Conservation (phyloP, 2,329 filamentous ascomycete species). For the Colletotrichum lupini region DNA sequence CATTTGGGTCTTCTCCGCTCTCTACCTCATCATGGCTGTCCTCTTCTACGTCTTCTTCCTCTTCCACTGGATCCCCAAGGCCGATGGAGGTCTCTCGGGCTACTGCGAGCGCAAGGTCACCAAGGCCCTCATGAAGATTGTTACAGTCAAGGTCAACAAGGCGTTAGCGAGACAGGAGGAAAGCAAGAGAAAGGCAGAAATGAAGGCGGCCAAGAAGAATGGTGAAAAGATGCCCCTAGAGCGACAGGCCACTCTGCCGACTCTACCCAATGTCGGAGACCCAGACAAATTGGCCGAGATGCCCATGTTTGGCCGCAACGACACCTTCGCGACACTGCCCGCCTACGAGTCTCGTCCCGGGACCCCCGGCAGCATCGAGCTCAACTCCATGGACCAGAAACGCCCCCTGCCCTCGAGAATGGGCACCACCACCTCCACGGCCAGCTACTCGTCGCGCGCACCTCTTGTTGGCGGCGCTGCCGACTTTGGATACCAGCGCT, state of each 20-base stretch:
- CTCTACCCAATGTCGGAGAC: conserved; percentile 59
- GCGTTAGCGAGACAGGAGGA: conserved; percentile 83
- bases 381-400: conserved; percentile 63
- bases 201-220: conserved; percentile 63
- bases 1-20: conserved; percentile 85
- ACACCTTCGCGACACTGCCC: conserved; percentile 72
- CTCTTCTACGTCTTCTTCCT: conserved; percentile 89
- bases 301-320: conserved; percentile 69
- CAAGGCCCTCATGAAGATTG: conserved; percentile 83
- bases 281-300: conserved; percentile 66
- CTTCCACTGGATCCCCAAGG: conserved; percentile 88
- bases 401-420: conserved; percentile 58
- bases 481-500: conserved; percentile 66
- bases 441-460: conserved; percentile 73
- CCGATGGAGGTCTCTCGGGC: conserved; percentile 81
- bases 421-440: conserved; percentile 66
- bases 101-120: conserved; percentile 96
- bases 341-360: conserved; percentile 70
- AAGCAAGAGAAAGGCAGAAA: conserved; percentile 63
- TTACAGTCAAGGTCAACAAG: conserved; percentile 87
- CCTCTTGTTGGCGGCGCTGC: conserved; percentile 70
- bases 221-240: conserved; percentile 60
- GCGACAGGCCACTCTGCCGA: conserved; percentile 76
- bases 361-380: conserved; percentile 64
- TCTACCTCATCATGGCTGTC: conserved; percentile 79